Evolutionary conservation across 306 rosid genomes (phyloP), one percentile per base, ranked within the genome.

Genomic region (Acacia acuminata): DNA sequence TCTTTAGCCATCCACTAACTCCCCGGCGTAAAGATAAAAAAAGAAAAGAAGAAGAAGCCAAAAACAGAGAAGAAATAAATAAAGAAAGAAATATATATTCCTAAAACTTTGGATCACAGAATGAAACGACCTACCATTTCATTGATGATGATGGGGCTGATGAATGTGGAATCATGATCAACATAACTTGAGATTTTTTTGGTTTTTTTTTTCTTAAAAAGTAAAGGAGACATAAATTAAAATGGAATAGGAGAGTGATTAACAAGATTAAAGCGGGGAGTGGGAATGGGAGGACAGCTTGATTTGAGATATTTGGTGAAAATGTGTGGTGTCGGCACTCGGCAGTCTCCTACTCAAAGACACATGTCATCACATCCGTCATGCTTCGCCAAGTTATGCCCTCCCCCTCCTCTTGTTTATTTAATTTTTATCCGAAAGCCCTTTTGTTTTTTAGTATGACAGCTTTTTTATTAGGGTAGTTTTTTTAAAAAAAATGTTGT

Each of bases 241-340:
- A 17, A 10, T 7, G 72, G 15, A 24, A 19, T 4, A 5, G 47
- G 48, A 47, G 32, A 5, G 7, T 56, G 3, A 20, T 34, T 27
- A 58, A 12, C 20, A 42, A 3, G 6, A 51, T 34, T 0, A 34
- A n/a, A 24, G 51, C 14, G 24, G 11, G 63, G 8, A 20, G 75
- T 48, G 30, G 40, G 66, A 65, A 20, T 7, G 9, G 74, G 67
- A 50, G 69, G 58, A 76, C 65, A 79, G 27, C 38, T 34, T 14
- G 79, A 22, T 53, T 51, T 22, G 32, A 17, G 71, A 48, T 25
- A 47, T 80, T 13, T 63, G 64, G 16, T 30, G 27, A 30, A 27
- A 53, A 38, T 10, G 6, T 40, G 58, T 15, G 66, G 73, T 77
- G 88, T 85, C 88, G 75, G 85, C 82, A 78, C 82, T 85, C 88